These are phyloP conservation scores for Phytophthora vignae DNA, from an alignment of 352 stramenopile genomes.

Conservation along the genomic window DNA sequence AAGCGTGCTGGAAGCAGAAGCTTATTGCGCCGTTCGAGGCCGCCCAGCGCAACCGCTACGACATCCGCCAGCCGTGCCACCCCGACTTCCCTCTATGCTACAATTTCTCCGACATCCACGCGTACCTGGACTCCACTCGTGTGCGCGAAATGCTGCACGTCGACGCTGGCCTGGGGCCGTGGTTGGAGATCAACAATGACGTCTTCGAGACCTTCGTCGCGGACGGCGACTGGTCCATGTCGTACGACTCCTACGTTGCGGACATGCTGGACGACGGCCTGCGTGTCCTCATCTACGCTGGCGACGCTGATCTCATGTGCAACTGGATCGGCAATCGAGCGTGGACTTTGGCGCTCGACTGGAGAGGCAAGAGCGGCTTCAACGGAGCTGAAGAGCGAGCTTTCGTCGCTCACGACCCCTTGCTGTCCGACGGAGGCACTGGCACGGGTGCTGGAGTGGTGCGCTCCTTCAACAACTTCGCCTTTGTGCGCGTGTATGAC, in stretches of 20 bases:
- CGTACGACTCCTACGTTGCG: background rate
- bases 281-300: background rate
- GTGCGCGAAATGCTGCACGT: background rate
- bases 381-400: conserved; percentile 34
- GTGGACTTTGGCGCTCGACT: background rate
- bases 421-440: conserved; percentile 14
- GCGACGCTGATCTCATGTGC: background rate
- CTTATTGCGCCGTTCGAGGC: background rate
- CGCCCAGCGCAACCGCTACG: background rate
- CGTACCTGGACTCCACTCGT: background rate
- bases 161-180: background rate
- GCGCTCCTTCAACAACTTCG: conserved; percentile 50
- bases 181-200: background rate
- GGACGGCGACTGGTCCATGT: background rate
- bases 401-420: conserved; percentile 34
- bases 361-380: background rate
- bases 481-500: conserved; percentile 61
- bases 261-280: background rate
- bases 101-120: background rate
- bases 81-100: background rate
- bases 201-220: background rate
- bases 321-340: background rate
- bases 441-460: conserved; percentile 27
- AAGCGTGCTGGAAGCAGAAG: background rate
- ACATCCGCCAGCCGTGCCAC: background rate